phyloP scores from a whole-genome alignment of 2,329 filamentous ascomycete genomes.

The Colletotrichum sp. region DNA sequence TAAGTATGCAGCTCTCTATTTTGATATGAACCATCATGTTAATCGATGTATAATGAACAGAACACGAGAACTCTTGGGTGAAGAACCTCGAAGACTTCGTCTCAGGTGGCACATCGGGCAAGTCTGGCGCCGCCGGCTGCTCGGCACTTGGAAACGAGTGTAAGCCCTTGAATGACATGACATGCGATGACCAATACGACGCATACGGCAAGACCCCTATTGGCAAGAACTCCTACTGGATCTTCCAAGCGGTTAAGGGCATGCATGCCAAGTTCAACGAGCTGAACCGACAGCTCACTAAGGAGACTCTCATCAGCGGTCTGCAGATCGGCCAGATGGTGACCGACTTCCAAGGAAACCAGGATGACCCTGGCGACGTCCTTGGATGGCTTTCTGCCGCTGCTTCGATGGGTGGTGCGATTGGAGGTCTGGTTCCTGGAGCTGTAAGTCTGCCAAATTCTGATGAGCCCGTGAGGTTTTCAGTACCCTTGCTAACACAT shows the following conservation, averaged over 20 bases:
- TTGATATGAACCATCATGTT: not conserved
- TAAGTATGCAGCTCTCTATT: not conserved
- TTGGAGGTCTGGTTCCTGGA: not conserved
- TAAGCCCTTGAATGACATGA: slow-evolving; percentile 1
- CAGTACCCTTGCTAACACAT: not conserved
- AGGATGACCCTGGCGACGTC: not conserved
- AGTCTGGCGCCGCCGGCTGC: slow-evolving; percentile 6
- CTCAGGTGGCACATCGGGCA: slow-evolving; percentile 1
- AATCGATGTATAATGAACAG: not conserved
- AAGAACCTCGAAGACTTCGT: slow-evolving; percentile 5
- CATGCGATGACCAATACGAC: not conserved
- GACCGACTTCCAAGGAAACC: not conserved
- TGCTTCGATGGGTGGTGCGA: not conserved
- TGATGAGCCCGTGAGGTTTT: not conserved
- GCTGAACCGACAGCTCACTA: not conserved
- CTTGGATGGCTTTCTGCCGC: not conserved
- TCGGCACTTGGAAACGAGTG: slow-evolving; percentile 1
- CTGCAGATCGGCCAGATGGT: slow-evolving; percentile 1
- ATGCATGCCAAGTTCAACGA: slow-evolving; percentile 14
- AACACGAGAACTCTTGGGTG: slow-evolving; percentile 6
- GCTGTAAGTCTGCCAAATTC: not conserved
- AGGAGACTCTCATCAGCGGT: slow-evolving; percentile 4
- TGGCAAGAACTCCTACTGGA: slow-evolving; percentile 8
- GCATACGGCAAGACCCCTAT: not conserved
- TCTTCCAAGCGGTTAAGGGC: slow-evolving; percentile 14